Percentiles rank a stretch among this genome's conserved stretches.
These are phyloP conservation scores for Eleusine indica DNA, from an alignment of 176 grass and related monocot genomes.

Conservation along the genomic window DNA sequence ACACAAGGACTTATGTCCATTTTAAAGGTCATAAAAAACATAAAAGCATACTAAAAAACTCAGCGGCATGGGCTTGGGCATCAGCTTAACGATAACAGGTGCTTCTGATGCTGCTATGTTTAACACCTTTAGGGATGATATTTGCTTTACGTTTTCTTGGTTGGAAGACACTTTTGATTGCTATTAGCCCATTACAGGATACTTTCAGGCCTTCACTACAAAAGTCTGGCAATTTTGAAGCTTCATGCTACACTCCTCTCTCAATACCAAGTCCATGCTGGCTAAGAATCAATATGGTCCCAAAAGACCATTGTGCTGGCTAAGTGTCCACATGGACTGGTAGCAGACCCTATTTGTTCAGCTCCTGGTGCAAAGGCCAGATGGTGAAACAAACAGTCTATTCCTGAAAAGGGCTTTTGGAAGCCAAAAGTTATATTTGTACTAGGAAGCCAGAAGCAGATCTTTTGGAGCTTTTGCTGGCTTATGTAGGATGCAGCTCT, in stretches of 20 bases:
- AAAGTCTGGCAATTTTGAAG: background rate
- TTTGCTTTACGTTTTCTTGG: background rate
- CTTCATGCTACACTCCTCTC: background rate
- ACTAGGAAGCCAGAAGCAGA: background rate
- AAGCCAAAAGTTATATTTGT: background rate
- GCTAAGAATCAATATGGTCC: background rate
- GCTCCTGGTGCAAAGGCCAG: background rate
- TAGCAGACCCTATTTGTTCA: background rate
- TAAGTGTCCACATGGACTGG: background rate
- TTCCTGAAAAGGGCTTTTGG: background rate
- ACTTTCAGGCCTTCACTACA: background rate
- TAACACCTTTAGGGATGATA: background rate
- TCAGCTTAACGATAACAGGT: background rate
- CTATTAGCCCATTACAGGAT: background rate
- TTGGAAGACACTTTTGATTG: background rate
- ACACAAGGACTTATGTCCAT: background rate
- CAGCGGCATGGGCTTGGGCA: background rate
- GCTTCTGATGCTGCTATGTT: background rate
- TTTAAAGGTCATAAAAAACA: constrained; percentile 24
- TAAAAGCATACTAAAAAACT: background rate
- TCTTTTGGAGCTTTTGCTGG: background rate
- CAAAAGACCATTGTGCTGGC: background rate
- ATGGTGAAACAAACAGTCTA: background rate
- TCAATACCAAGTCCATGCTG: background rate
- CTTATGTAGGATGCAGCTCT: background rate